Evolutionary conservation across 2,329 filamentous ascomycete genomes (phyloP), one percentile per base, ranked within the genome.

Genomic region (Xylariales sp.): DNA sequence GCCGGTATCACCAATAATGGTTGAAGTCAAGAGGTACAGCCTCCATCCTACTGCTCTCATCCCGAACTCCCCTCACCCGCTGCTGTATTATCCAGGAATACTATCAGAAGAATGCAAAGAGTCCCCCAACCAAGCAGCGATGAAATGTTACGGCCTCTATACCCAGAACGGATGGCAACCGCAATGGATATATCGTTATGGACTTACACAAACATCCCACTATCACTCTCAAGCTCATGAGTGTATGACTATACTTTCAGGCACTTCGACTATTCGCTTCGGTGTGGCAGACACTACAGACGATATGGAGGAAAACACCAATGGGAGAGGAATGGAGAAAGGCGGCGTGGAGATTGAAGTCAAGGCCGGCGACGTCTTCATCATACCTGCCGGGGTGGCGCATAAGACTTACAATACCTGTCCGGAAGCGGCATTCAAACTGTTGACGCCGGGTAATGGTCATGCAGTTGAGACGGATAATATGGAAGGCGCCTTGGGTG

Each of bases 341-440:
- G 73, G 71, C 0, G 76, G 73, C 0, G 42, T 80, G 0, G 64
- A 71, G 34, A 39, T 80, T 0, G 44, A 66, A 3, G 77, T 71
- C 0, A 47, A 61, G 1, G 58, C 68, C 0, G 78, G 78, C 1
- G 78, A 82, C 48, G 74, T 80, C 0, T 80, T 82, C 46, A 59
- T 81, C 12, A 62, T 81, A 3, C 78, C 78, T 1, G 72, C 73
- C 1, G 74, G 75, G 0, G 63, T 73, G 2, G 64, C 71, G 24
- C 74, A 78, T 51, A 78, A 77, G 58, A 75, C 71, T 1, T 68
- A 64, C 46, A 47, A 69, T 33, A 60, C 70, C 0, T 45, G 14
- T 12, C 69, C 69, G 0, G 46, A 42, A 10, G 58, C 56, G 0
- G 51, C 55, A 4, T 65, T 74, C 43, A 50, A 45, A 20, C 57